These are phyloP conservation scores for Agaricus blazei DNA, from an alignment of 768 basidiomycete genomes.

Conservation along the genomic window DNA sequence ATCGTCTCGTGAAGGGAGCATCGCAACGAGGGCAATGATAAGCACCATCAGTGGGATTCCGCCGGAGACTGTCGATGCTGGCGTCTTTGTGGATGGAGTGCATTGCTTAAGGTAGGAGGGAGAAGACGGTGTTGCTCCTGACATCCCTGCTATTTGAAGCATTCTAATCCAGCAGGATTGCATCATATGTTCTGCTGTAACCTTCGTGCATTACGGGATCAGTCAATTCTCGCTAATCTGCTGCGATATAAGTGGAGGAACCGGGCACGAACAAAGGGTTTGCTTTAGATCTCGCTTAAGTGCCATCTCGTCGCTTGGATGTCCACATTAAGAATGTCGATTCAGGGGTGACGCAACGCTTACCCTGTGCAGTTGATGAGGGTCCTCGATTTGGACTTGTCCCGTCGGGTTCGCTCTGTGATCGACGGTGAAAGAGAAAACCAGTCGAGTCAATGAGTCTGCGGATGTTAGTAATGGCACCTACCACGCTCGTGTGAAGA, in stretches of 20 bases:
- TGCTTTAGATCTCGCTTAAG: conserved; percentile 12
- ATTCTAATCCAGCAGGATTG: neutral
- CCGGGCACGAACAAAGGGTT: neutral
- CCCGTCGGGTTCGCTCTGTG: conserved; percentile 6
- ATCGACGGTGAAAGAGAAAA: neutral
- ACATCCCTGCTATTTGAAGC: conserved; percentile 10
- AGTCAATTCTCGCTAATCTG: conserved; percentile 9
- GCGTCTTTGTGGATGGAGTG: conserved; percentile 6
- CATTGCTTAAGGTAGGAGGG: neutral
- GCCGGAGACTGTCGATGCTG: conserved; percentile 26
- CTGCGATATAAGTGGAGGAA: conserved; percentile 1
- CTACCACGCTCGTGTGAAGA: neutral
- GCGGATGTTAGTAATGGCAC: neutral
- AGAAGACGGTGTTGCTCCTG: conserved; percentile 2
- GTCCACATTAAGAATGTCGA: conserved; percentile 4
- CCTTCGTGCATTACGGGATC: conserved; percentile 11
- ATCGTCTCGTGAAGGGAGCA: conserved; percentile 30
- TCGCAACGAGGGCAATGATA: conserved; percentile 32
- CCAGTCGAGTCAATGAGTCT: neutral
- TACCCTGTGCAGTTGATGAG: conserved; percentile 12
- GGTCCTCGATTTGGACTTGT: neutral
- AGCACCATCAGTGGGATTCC: conserved; percentile 27
- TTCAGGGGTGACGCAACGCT: conserved; percentile 11
- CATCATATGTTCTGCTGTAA: conserved; percentile 8
- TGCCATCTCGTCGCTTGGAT: conserved; percentile 6